Conservation (phyloP, 2,329 filamentous ascomycete species). For the Hymenoscyphus infarciens region DNA sequence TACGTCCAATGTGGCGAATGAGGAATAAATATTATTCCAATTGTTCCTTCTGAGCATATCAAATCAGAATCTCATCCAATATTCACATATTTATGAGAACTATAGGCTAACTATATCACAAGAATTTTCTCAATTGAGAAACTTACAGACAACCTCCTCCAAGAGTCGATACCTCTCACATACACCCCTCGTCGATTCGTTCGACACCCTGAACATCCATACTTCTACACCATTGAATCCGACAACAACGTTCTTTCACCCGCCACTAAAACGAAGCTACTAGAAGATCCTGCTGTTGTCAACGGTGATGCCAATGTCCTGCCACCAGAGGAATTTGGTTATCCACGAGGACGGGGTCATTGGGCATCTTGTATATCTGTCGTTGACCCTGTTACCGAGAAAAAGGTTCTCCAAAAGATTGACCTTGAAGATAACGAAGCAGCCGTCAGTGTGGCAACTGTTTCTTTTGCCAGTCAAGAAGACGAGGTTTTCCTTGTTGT, state of each 20-base stretch:
- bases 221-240: slow-evolving; percentile 92
- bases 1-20: slow-evolving; percentile 38
- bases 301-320: slow-evolving; percentile 71
- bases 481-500: slow-evolving; percentile 90
- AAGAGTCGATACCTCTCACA: slow-evolving; percentile 79
- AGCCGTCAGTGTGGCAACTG: slow-evolving; percentile 78
- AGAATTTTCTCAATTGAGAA: slow-evolving; percentile 91
- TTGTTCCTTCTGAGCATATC: slow-evolving; percentile 90
- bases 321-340: slow-evolving; percentile 81
- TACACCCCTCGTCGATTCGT: slow-evolving; percentile 89
- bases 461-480: slow-evolving; percentile 83
- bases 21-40: slow-evolving; percentile 68
- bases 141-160: slow-evolving; percentile 78
- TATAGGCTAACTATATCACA: slow-evolving; percentile 36
- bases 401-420: slow-evolving; percentile 70
- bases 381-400: slow-evolving; percentile 75
- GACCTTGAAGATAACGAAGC: slow-evolving; percentile 88
- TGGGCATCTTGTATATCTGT: slow-evolving; percentile 97
- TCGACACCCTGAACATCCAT: slow-evolving; percentile 79
- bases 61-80: slow-evolving; percentile 9
- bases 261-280: slow-evolving; percentile 69
- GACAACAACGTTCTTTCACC: slow-evolving; percentile 89
- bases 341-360: slow-evolving; percentile 75
- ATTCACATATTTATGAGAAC: neutral
- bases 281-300: slow-evolving; percentile 65